These are phyloP conservation scores for Clonostachys sp. DNA, from an alignment of 2,329 filamentous ascomycete species.

Conservation along the genomic window DNA sequence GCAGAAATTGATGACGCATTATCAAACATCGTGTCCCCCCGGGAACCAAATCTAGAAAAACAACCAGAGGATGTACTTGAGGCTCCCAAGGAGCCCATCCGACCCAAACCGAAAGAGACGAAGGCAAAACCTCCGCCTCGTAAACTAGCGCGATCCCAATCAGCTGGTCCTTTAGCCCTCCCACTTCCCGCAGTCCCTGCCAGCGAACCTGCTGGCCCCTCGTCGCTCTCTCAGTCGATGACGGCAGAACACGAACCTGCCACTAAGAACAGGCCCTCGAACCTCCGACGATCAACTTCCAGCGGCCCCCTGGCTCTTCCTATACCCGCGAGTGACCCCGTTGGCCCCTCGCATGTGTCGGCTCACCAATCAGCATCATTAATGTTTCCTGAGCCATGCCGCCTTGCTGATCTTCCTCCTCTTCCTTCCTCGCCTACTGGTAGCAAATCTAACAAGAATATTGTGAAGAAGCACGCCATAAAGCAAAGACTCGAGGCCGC, in stretches of 20 bases:
- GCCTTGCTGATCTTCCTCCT: constrained; percentile 6
- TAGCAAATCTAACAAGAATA: constrained; percentile 57
- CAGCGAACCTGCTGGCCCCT: constrained; percentile 46
- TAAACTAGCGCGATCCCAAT: constrained; percentile 26
- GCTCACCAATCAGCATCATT: background rate
- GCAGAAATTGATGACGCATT: no score
- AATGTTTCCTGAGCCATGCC: background rate
- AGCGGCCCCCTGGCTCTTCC: constrained; percentile 22
- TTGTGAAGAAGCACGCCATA: constrained; percentile 58
- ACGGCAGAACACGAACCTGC: constrained; percentile 9
- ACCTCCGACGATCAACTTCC: constrained; percentile 30
- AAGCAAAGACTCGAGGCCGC: constrained; percentile 55
- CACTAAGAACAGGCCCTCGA: constrained; percentile 10
- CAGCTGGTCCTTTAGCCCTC: constrained; percentile 23
- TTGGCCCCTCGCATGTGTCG: constrained; percentile 10
- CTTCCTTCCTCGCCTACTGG: constrained; percentile 31
- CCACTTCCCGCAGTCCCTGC: constrained; percentile 27
- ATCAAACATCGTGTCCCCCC: no score
- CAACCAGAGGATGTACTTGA: no score
- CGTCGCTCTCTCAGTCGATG: constrained; percentile 25
- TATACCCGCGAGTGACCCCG: constrained; percentile 43
- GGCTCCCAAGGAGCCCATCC: background rate
- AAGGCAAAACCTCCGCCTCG: constrained; percentile 8
- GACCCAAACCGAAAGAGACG: constrained; percentile 7
- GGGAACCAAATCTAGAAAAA: no score